phyloP scores from a whole-genome alignment of 306 rosid genomes.

The Hylodesmum podocarpum region DNA sequence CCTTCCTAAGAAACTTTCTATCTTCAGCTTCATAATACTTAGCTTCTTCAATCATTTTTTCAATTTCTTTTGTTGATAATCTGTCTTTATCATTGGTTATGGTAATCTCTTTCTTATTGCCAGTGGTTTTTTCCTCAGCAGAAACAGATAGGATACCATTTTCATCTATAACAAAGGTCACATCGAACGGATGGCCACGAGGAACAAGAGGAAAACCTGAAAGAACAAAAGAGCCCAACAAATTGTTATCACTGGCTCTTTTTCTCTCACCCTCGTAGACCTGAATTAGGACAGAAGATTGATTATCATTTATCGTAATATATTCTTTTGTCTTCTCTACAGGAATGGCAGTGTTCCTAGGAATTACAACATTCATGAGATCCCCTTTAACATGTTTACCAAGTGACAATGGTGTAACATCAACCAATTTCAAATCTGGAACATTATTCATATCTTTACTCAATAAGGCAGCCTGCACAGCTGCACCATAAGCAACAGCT shows the following conservation, averaged over 20 bases:
- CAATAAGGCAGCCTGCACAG: conserved; percentile 59
- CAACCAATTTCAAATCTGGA: conserved; percentile 38
- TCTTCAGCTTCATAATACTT: conserved; percentile 46
- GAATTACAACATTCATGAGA: conserved; percentile 48
- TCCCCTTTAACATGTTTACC: conserved; percentile 36
- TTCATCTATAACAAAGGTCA: conserved; percentile 49
- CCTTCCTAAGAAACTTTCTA: conserved; percentile 37
- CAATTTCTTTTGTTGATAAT: conserved; percentile 38
- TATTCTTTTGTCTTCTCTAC: conserved; percentile 16
- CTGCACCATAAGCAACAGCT: conserved; percentile 63
- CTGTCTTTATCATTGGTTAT: conserved; percentile 44
- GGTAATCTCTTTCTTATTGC: conserved; percentile 37
- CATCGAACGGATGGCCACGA: conserved; percentile 34
- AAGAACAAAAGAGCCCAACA: conserved; percentile 35
- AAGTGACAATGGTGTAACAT: conserved; percentile 54
- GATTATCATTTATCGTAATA: conserved; percentile 28
- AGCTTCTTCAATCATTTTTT: conserved; percentile 46
- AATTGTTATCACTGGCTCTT: conserved; percentile 40
- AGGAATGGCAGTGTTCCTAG: conserved; percentile 52
- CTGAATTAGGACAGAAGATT: conserved; percentile 9
- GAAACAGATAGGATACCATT: conserved; percentile 51
- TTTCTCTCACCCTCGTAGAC: conserved; percentile 63
- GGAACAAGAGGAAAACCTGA: conserved; percentile 50
- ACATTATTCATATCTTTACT: conserved; percentile 40
- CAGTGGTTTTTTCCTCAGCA: conserved; percentile 40